phyloP scores from a whole-genome alignment of 148 eudicot genomes.

The Cornus kousa region DNA sequence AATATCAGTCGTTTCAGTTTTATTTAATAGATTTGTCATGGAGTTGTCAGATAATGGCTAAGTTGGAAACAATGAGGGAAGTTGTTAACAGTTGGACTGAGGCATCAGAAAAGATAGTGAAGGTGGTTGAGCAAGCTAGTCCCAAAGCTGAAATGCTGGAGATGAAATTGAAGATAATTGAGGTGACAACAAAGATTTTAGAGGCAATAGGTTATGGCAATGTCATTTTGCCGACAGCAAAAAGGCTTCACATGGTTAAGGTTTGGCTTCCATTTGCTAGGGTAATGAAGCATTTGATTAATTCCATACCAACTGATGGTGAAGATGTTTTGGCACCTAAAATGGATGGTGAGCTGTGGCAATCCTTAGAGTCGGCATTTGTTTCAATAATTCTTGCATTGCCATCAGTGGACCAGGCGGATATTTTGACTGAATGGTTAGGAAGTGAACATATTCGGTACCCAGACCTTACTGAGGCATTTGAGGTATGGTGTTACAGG shows the following conservation, averaged over 20 bases:
- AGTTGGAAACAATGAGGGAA: slow-evolving; percentile 64
- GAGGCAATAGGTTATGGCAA: slow-evolving; percentile 82
- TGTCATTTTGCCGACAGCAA: slow-evolving; percentile 56
- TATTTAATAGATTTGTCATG: slow-evolving; percentile 67
- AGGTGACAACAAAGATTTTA: slow-evolving; percentile 64
- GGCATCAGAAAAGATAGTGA: slow-evolving; percentile 10
- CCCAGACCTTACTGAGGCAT: slow-evolving; percentile 91
- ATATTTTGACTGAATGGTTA: slow-evolving; percentile 77
- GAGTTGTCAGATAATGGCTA: slow-evolving; percentile 68
- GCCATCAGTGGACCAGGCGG: slow-evolving; percentile 77
- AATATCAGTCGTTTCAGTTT: slow-evolving; percentile 29
- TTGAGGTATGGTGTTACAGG: slow-evolving; percentile 92
- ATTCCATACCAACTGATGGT: slow-evolving; percentile 31
- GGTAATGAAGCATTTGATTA: slow-evolving; percentile 42
- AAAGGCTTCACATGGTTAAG: slow-evolving; percentile 68
- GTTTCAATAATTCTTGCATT: slow-evolving; percentile 72
- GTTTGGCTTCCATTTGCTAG: slow-evolving; percentile 83
- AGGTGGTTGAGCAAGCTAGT: slow-evolving; percentile 15
- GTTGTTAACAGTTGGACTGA: slow-evolving; percentile 53
- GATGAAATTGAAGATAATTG: slow-evolving; percentile 57
- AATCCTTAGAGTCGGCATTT: slow-evolving; percentile 71
- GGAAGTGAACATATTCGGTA: slow-evolving; percentile 53
- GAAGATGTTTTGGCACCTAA: slow-evolving; percentile 39
- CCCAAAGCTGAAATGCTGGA: slow-evolving; percentile 20
- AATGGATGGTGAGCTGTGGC: slow-evolving; percentile 75